Conservation (phyloP, 768 basidiomycete genomes). For the Clitopilus hobsonii region DNA sequence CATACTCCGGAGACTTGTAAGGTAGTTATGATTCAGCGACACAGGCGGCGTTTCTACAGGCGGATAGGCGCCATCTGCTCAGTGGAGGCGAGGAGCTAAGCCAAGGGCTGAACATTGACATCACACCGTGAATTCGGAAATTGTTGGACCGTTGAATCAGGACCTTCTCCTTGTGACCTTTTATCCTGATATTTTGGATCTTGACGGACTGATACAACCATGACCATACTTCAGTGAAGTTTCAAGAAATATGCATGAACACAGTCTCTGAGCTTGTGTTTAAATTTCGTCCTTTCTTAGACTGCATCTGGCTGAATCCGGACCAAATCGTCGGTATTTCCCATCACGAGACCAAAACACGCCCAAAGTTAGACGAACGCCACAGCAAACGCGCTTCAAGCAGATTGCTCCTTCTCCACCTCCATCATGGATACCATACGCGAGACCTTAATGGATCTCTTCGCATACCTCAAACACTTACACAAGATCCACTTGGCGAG, state of each 20-base stretch:
- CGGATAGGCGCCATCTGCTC: background rate
- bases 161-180: too few species aligned
- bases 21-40: too few species aligned
- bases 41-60: background rate
- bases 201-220: background rate
- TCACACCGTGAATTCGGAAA: too few species aligned
- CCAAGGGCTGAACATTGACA: background rate
- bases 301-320: too few species aligned
- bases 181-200: background rate
- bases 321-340: background rate
- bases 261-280: too few species aligned
- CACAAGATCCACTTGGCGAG: background rate
- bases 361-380: background rate
- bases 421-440: background rate
- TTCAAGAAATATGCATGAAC: too few species aligned
- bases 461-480: background rate
- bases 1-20: background rate
- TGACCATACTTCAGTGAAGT: too few species aligned
- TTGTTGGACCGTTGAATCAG: too few species aligned
- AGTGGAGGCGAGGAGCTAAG: background rate
- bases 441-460: background rate
- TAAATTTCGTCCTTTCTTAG: background rate
- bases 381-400: background rate
- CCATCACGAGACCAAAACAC: background rate
- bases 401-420: background rate